Conservation (phyloP, 208 protist genomes). For the Trypanosoma congolense region DNA sequence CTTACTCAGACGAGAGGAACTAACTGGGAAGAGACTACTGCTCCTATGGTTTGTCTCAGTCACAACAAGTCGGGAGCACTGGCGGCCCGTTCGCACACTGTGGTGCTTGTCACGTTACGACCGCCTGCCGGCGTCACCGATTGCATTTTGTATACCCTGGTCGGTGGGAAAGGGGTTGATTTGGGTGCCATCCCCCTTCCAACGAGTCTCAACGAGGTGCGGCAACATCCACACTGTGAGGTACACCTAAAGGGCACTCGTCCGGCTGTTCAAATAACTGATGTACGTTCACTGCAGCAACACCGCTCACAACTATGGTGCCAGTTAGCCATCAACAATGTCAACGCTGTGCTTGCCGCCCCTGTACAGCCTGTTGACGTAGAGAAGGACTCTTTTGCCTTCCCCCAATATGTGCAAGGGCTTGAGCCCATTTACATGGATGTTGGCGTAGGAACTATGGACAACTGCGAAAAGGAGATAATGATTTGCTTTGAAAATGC, state of each 20-base stretch:
- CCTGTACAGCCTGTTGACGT: slow-evolving; percentile 41
- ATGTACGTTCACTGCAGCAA: slow-evolving; percentile 56
- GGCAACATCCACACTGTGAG: slow-evolving; percentile 67
- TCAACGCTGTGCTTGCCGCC: slow-evolving; percentile 71
- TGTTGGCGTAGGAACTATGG: slow-evolving; percentile 54
- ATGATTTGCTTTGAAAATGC: slow-evolving; percentile 75
- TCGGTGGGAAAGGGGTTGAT: slow-evolving; percentile 38
- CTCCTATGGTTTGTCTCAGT: slow-evolving; percentile 32
- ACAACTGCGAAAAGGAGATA: slow-evolving; percentile 25
- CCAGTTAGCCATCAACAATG: slow-evolving; percentile 63
- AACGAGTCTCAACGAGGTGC: slow-evolving; percentile 32
- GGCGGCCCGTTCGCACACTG: slow-evolving; percentile 79
- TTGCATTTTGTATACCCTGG: slow-evolving; percentile 73
- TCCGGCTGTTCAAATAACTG: slow-evolving; percentile 76
- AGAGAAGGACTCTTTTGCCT: slow-evolving; percentile 52
- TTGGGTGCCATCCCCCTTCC: slow-evolving; percentile 33
- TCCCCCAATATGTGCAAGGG: slow-evolving; percentile 68
- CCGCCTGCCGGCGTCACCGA: slow-evolving; percentile 50
- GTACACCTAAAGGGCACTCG: slow-evolving; percentile 50
- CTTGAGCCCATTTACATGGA: slow-evolving; percentile 74
- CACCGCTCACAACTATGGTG: slow-evolving; percentile 67
- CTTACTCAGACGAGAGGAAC: slow-evolving; percentile 14
- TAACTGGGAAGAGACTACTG: slow-evolving; percentile 16
- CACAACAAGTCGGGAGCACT: slow-evolving; percentile 56
- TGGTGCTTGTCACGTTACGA: slow-evolving; percentile 65